Evolutionary conservation across 805 yeast genomes (phyloP), one percentile per base, ranked within the genome.

Genomic region (Blastobotrys americana): DNA sequence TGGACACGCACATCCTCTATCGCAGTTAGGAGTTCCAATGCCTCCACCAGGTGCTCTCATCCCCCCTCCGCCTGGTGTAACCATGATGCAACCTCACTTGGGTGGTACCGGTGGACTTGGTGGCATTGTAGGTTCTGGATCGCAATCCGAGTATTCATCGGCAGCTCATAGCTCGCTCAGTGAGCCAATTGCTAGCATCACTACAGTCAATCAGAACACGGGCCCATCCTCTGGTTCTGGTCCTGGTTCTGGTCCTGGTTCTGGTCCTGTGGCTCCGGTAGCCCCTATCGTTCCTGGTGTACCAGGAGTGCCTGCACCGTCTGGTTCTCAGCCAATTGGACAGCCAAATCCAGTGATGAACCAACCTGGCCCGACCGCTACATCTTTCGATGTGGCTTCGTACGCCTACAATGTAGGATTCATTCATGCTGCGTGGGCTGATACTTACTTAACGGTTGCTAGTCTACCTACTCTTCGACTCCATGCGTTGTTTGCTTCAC

Each of bases 381-480:
- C 28, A 17, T 37, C 17, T 10, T 41, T 40, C 19, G 58, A 55
- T 36, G 42, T 54, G n/a, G 34, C 50, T 6, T 44, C 58, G 1
- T 58, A 58, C 44, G 52, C 60, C n/a, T 60, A 59, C 40, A 52
- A 53, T 22, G 57, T 54, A 8, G 65, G 65, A 4, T 60, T 60
- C 42, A 37, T 58, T 18, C 62, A 59, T 45, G 64, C 58, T 8
- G 65, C 64, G 6, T 61, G 65, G 65, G 59, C 65, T 8, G 66
- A 61, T 39, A 60, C 65, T 6, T 52, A 57, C 23, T 50, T 61
- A 35, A 44, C 37, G 18, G 48, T 61, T 22, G 38, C 55, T 5
- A 57, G 53, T 18, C 51, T 55, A 37, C 58, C 61, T 3, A 53
- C 52, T 6, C 44, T 61, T 23, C 47, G 64, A 5, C 51, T 61